These are phyloP conservation scores for Cyberlindnera japonica DNA, from an alignment of 805 yeast genomes.

Conservation along the genomic window DNA sequence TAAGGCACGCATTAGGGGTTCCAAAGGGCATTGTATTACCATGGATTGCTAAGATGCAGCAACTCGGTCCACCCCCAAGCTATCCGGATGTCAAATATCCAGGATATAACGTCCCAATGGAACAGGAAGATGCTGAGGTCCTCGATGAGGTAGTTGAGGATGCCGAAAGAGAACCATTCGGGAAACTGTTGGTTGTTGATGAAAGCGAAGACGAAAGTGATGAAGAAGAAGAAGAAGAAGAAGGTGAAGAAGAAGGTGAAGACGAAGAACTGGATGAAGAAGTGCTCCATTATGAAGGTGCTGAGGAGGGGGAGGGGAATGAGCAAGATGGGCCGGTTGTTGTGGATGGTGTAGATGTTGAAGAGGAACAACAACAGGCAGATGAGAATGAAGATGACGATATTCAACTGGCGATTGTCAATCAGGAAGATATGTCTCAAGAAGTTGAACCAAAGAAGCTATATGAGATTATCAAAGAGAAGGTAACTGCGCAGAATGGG, in stretches of 20 bases:
- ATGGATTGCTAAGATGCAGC: constrained; percentile 70
- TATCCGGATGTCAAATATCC: constrained; percentile 64
- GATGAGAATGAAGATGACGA: constrained; percentile 27
- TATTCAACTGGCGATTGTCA: constrained; percentile 15
- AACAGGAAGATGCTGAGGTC: constrained; percentile 30
- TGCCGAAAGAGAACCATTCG: constrained; percentile 28
- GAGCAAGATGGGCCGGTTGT: constrained; percentile 13
- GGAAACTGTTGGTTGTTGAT: constrained; percentile 29
- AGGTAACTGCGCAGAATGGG: constrained; percentile 10
- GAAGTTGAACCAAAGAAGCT: constrained; percentile 23
- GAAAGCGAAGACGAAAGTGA: constrained; percentile 23
- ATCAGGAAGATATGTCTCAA: constrained; percentile 10
- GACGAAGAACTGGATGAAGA: constrained; percentile 26
- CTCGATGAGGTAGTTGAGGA: constrained; percentile 14
- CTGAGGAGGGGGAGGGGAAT: constrained; percentile 22
- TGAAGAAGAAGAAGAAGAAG: constrained; percentile 23
- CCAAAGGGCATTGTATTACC: constrained; percentile 52
- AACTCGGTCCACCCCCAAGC: constrained; percentile 79
- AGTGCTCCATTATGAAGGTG: constrained; percentile 11
- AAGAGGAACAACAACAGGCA: constrained; percentile 3
- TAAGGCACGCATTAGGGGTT: constrained; percentile 70
- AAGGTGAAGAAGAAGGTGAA: constrained; percentile 21
- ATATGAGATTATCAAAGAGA: constrained; percentile 25
- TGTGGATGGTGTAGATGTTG: constrained; percentile 7
- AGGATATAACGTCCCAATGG: constrained; percentile 43